Base-by-base conservation (phyloP, 768 basidiomycete genomes). In the Tubosaeta sp. region DNA sequence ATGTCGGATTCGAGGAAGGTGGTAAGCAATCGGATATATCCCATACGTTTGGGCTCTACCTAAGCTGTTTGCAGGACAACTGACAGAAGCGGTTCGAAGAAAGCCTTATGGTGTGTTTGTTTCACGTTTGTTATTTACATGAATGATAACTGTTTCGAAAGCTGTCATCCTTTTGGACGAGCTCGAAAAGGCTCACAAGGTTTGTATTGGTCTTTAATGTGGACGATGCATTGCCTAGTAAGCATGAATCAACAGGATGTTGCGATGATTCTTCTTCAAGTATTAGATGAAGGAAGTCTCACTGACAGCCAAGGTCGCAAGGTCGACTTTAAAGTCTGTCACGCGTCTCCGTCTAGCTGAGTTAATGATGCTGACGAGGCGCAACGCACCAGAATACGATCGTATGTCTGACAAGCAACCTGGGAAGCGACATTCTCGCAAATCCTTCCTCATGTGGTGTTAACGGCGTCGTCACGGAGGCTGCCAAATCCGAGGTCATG, bases 271-370 rank as follows among this genome's bases (percentile, higher is more conserved):
- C 73, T 95, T 18, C 76, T 95, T 3, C 93, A 95, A 65, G 87
- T 96, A 41, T 77, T 96, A 12, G 92, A 96, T 56, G 93, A 96
- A 66, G 93, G 93, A 8, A 82, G 73, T 44, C 76, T 94, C 54
- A 94, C 93, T 0, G 93, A 96, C 64, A 91, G 89, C 55, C 91
- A 94, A 65, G 93, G 93, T 10, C 81, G 90, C 48, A 90, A 91
- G 64, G 87, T 95, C 3, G 91, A 93, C 66, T 94, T 95, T 74
- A 92, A 86, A 76, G 86, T 82, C 51, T 2, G 48, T 50, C 31
- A 40, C n/a, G 14, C 31, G 2, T 24, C 16, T 18, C 12, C 14
- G 3, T 44, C 31, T 22, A 25, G 30, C 34, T 4, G 4, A 27
- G 32, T n/a, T 12, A 0, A 12, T 25, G 43, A n/a, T 32, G 11